These are phyloP conservation scores for Aleurites moluccanus DNA, from an alignment of 441 rosid genomes.

Conservation along the genomic window DNA sequence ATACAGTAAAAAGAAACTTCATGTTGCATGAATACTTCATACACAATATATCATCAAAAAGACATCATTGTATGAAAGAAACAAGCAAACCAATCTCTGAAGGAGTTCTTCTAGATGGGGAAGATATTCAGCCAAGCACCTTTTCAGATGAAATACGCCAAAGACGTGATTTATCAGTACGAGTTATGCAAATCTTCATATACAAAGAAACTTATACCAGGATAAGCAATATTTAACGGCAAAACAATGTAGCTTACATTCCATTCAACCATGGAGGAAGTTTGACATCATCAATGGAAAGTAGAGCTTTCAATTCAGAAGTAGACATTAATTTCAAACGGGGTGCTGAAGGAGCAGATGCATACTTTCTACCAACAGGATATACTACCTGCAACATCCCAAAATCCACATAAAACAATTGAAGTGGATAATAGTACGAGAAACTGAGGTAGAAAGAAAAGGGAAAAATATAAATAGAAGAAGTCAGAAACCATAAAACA, in stretches of 20 bases:
- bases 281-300: constrained; percentile 83
- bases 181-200: constrained; percentile 8
- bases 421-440: neutral
- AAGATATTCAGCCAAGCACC: constrained; percentile 99
- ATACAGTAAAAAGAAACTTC: constrained; percentile 13
- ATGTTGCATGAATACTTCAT: constrained; percentile 8
- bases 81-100: constrained; percentile 66
- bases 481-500: neutral
- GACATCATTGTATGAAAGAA: constrained; percentile 15
- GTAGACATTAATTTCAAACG: constrained; percentile 76
- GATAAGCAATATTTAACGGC: constrained; percentile 15
- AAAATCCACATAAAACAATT: constrained; percentile 25
- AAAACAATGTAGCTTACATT: constrained; percentile 52
- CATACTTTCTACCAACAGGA: constrained; percentile 74
- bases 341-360: constrained; percentile 75
- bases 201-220: constrained; percentile 14
- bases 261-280: constrained; percentile 92
- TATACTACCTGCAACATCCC: constrained; percentile 53
- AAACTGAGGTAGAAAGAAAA: constrained; percentile 4
- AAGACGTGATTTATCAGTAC: constrained; percentile 13
- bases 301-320: constrained; percentile 62
- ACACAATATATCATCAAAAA: constrained; percentile 16
- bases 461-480: neutral
- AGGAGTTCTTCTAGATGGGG: constrained; percentile 89
- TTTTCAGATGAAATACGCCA: constrained; percentile 33